These are phyloP conservation scores for Cytospora schulzeri DNA, from an alignment of 2,329 filamentous ascomycete genomes.

Conservation along the genomic window DNA sequence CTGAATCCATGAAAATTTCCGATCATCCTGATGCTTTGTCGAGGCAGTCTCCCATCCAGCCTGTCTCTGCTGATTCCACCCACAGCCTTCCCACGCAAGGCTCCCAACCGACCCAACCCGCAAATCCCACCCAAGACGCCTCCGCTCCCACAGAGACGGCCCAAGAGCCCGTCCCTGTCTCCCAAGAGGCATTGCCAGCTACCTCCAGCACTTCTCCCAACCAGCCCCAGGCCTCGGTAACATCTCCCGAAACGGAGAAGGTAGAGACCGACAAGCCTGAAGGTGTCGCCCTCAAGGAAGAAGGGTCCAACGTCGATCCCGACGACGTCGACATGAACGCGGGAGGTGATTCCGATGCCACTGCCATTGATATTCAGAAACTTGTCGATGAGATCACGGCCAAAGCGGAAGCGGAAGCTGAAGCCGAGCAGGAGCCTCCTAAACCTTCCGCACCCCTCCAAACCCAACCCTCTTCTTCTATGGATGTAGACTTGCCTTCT, in stretches of 20 bases:
- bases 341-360: conserved; percentile 25
- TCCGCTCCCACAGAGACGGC: conserved; percentile 18
- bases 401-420: conserved; percentile 29
- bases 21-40: conserved; percentile 41
- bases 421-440: conserved; percentile 27
- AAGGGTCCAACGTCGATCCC: conserved; percentile 21
- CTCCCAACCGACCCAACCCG: conserved; percentile 17
- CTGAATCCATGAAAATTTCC: conserved; percentile 47
- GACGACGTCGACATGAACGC: conserved; percentile 26
- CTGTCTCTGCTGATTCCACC: conserved; percentile 35
- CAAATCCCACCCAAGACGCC: conserved; percentile 21
- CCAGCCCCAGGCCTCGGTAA: conserved; percentile 14
- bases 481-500: conserved; percentile 33
- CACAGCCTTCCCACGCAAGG: conserved; percentile 25
- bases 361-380: conserved; percentile 40
- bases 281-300: conserved; percentile 9
- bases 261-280: conserved; percentile 21
- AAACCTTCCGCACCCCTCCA: conserved; percentile 26
- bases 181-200: conserved; percentile 22
- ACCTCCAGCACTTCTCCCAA: conserved; percentile 12
- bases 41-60: conserved; percentile 31
- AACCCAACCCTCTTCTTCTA: conserved; percentile 26
- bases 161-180: conserved; percentile 9
- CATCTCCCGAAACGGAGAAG: conserved; percentile 20
- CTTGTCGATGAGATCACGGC: conserved; percentile 41